Percentiles rank a stretch among this genome's conserved stretches.
Evolutionary conservation across 768 basidiomycete genomes (phyloP).

Genomic region (Kwoniella sp.): DNA sequence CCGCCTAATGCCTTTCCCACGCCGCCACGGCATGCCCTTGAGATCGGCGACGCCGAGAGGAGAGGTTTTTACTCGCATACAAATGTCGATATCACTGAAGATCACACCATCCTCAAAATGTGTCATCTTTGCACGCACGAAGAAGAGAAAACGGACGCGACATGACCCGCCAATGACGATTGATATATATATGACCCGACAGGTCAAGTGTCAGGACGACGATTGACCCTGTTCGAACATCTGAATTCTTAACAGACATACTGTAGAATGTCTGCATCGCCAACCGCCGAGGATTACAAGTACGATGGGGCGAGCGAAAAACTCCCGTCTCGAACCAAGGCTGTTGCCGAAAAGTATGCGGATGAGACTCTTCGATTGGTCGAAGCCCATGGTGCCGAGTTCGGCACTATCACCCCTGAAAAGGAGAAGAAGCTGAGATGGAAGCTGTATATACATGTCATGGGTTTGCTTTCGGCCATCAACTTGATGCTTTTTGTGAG

Average conservation of each 20-base stretch:
- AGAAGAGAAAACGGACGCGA: not conserved
- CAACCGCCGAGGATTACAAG: not conserved
- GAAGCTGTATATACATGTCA: conserved; percentile 1
- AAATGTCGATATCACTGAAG: not conserved
- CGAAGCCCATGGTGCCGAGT: not conserved
- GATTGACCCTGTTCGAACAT: too few species aligned
- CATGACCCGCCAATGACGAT: not conserved
- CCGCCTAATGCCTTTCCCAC: too few species aligned
- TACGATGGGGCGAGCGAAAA: not conserved
- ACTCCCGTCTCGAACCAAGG: not conserved
- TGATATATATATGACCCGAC: not conserved
- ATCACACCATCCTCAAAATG: not conserved
- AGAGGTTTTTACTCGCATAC: too few species aligned
- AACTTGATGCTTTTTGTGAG: not conserved
- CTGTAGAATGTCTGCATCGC: not conserved
- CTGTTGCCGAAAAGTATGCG: not conserved
- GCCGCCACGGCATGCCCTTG: too few species aligned
- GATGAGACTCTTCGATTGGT: not conserved
- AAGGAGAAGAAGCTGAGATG: conserved; percentile 3
- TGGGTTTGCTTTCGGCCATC: not conserved
- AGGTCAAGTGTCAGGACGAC: too few species aligned
- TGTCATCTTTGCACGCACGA: not conserved
- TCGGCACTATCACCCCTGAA: not conserved
- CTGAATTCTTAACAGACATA: too few species aligned
- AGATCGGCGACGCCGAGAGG: too few species aligned